A percentile compares a stretch with the other conserved stretches of the same genome.
Evolutionary conservation across 371 early-diverging fungal genomes (phyloP).

Genomic region (Mucor ambiguus): DNA sequence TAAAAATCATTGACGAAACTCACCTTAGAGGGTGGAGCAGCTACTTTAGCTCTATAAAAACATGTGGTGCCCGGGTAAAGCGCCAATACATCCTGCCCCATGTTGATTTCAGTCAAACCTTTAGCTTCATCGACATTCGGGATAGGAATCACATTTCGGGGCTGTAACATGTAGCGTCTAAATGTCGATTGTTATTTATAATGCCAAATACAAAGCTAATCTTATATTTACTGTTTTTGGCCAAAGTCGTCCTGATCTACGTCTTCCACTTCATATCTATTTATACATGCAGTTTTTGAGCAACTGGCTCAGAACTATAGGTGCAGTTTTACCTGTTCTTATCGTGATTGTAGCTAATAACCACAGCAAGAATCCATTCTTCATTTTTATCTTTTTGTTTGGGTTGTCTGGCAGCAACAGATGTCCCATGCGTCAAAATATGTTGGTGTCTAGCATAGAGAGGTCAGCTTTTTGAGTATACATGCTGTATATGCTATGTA

Average conservation of each 20-base stretch:
- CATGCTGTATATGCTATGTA: not conserved
- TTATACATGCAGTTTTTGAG: not conserved
- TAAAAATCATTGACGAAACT: not conserved
- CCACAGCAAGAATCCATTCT: constrained; percentile 79
- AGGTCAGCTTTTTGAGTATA: not conserved
- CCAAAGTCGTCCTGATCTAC: constrained; percentile 75
- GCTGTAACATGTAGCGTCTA: constrained; percentile 64
- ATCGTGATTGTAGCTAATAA: constrained; percentile 63
- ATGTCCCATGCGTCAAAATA: constrained; percentile 43
- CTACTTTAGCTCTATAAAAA: constrained; percentile 82
- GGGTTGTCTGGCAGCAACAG: constrained; percentile 62
- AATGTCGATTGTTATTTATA: not conserved
- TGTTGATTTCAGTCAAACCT: constrained; percentile 56
- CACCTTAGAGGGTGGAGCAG: constrained; percentile 73
- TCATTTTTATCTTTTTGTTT: constrained; percentile 67
- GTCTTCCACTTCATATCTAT: constrained; percentile 73
- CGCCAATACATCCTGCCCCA: constrained; percentile 74
- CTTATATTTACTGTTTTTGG: constrained; percentile 55
- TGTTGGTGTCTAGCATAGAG: not conserved
- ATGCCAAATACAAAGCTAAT: not conserved
- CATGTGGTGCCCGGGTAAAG: constrained; percentile 86
- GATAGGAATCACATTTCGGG: constrained; percentile 67
- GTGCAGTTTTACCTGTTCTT: constrained; percentile 56
- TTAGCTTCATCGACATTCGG: constrained; percentile 51
- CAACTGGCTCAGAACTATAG: not conserved